These are phyloP conservation scores for Eleusine indica DNA, from an alignment of 176 grass and related monocot species.

Conservation along the genomic window DNA sequence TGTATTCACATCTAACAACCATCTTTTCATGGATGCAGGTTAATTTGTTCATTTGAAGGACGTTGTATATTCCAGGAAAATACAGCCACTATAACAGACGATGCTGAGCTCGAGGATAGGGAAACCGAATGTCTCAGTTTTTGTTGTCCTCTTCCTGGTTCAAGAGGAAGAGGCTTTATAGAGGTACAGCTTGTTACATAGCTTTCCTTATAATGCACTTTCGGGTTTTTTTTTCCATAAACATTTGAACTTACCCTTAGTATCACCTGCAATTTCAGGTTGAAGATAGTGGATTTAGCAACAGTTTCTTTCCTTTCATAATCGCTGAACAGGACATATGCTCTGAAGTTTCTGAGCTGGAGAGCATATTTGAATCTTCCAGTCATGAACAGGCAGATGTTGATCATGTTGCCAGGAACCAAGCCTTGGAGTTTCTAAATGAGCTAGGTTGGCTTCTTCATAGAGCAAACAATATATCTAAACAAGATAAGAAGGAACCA, in stretches of 20 bases:
- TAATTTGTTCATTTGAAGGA: slow-evolving; percentile 91
- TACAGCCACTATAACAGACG: slow-evolving; percentile 44
- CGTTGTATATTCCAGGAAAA: slow-evolving; percentile 72
- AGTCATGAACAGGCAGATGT: slow-evolving; percentile 36
- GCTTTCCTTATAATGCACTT: slow-evolving; percentile 18
- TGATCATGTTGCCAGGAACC: slow-evolving; percentile 52
- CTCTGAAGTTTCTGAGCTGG: slow-evolving; percentile 85
- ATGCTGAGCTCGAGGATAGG: slow-evolving; percentile 41
- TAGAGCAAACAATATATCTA: slow-evolving; percentile 55
- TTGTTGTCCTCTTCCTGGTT: slow-evolving; percentile 66
- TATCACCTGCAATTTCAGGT: slow-evolving; percentile 55
- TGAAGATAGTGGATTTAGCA: slow-evolving; percentile 87
- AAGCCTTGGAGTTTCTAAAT: slow-evolving; percentile 89
- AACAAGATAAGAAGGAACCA: slow-evolving; percentile 34
- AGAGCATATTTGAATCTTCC: slow-evolving; percentile 62
- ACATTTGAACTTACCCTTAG: slow-evolving; percentile 26
- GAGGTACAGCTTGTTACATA: slow-evolving; percentile 57
- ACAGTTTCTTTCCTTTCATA: slow-evolving; percentile 95
- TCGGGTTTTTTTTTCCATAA: slow-evolving; percentile 1
- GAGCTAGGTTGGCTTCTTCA: slow-evolving; percentile 95
- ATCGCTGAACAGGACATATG: slow-evolving; percentile 90
- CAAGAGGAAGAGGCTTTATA: slow-evolving; percentile 94
- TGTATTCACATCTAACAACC: slow-evolving; percentile 17
- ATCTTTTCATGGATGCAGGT: slow-evolving; percentile 49
- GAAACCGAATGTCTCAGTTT: slow-evolving; percentile 65